Conservation (phyloP, 345 rosid genomes). For the Tarenaya hassleriana region DNA sequence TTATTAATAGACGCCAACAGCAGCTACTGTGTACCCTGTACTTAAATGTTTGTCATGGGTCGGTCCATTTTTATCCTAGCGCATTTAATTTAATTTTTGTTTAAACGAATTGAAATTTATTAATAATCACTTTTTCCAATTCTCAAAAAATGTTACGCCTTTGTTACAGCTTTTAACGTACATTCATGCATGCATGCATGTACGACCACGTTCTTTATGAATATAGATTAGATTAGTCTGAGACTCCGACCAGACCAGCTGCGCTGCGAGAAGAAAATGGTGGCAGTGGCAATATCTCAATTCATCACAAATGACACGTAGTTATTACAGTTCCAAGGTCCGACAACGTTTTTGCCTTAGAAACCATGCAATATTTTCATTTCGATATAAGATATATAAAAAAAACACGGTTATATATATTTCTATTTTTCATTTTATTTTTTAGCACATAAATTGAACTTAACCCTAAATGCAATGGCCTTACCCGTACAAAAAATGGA, state of each 20-base stretch:
- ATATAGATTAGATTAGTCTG: conserved; percentile 3
- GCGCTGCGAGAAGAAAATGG: no score
- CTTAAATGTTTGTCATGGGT: conserved; percentile 5
- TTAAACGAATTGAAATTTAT: neutral
- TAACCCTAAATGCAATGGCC: conserved; percentile 19
- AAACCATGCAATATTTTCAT: neutral
- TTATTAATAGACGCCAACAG: conserved; percentile 19
- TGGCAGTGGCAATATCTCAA: conserved; percentile 8
- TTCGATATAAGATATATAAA: no score
- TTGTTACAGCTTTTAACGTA: conserved; percentile 23
- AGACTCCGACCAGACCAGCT: no score
- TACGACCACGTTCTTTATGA: conserved; percentile 13
- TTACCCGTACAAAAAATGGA: conserved; percentile 13
- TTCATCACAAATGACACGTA: conserved; percentile 18
- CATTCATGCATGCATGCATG: conserved; percentile 27
- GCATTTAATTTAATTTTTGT: conserved; percentile 3
- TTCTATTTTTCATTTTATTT: neutral
- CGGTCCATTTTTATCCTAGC: conserved; percentile 16
- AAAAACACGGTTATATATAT: neutral
- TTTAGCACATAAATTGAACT: conserved; percentile 15
- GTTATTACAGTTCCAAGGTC: conserved; percentile 26
- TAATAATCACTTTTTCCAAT: conserved; percentile 13
- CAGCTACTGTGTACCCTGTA: conserved; percentile 19
- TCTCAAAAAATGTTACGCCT: conserved; percentile 10
- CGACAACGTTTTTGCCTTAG: conserved; percentile 19